Conservation (phyloP, 1,139 yeast species). For the Taphrina communis region DNA sequence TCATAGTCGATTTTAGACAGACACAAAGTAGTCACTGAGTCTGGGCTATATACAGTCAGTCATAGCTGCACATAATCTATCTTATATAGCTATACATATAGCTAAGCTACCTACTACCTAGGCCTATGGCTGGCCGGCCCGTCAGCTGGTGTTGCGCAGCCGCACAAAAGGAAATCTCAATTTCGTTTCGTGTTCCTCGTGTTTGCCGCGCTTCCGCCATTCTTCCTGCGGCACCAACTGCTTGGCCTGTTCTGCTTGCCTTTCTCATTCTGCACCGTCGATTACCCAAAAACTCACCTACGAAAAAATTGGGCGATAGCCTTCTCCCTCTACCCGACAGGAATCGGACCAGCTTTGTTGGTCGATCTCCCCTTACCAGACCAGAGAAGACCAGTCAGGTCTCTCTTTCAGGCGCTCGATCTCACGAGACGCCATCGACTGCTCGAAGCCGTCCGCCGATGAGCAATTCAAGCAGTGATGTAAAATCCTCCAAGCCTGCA, state of each 20-base stretch:
- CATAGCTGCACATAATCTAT: no score
- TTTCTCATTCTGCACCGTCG: slow-evolving; percentile 1
- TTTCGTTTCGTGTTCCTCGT: slow-evolving; percentile 9
- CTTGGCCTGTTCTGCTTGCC: not conserved
- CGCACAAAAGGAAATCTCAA: not conserved
- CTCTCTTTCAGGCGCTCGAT: slow-evolving; percentile 23
- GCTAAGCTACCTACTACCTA: no score
- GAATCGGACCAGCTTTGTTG: slow-evolving; percentile 24
- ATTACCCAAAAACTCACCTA: slow-evolving; percentile 12
- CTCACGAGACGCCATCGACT: slow-evolving; percentile 22
- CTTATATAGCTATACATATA: no score
- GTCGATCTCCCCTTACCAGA: slow-evolving; percentile 25
- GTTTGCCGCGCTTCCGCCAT: not conserved
- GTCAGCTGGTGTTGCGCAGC: not conserved
- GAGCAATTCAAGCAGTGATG: slow-evolving; percentile 34
- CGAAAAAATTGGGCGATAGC: slow-evolving; percentile 12
- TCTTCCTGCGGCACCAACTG: not conserved
- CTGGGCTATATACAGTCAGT: no score
- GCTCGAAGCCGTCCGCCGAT: slow-evolving; percentile 31
- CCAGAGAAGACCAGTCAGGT: slow-evolving; percentile 32
- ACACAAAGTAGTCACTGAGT: no score
- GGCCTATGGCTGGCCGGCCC: no score
- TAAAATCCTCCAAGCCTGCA: slow-evolving; percentile 25
- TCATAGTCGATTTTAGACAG: no score
- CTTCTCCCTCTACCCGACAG: not conserved